A percentile compares a stretch with the other conserved stretches of the same genome.
These are phyloP conservation scores for Pythium scleroteichum DNA, from an alignment of 352 stramenopile genomes.

Conservation along the genomic window DNA sequence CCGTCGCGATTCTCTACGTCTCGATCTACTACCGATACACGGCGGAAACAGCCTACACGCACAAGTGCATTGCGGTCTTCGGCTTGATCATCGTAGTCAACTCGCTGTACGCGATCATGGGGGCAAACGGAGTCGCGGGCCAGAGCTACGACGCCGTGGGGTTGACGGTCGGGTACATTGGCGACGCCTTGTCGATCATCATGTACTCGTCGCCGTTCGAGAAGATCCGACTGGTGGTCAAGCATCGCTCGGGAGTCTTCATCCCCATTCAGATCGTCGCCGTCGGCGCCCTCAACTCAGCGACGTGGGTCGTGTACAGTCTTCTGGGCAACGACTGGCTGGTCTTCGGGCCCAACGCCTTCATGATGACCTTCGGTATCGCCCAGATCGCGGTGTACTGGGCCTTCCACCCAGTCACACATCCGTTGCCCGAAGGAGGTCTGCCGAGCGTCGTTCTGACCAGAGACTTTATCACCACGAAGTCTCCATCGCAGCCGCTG, in stretches of 20 bases:
- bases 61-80: background rate
- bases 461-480: no score
- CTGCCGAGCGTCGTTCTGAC: no score
- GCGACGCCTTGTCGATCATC: constrained; percentile 40
- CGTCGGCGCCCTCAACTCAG: constrained; percentile 46
- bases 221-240: constrained; percentile 47
- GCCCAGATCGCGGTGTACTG: constrained; percentile 43
- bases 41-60: background rate
- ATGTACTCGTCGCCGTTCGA: constrained; percentile 60
- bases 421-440: no score
- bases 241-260: constrained; percentile 43
- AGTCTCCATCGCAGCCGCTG: no score
- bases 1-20: constrained; percentile 43
- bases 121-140: background rate
- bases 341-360: constrained; percentile 51
- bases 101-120: constrained; percentile 6
- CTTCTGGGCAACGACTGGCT: constrained; percentile 31
- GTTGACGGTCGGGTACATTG: constrained; percentile 37
- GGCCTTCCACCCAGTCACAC: constrained; percentile 45
- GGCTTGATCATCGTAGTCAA: background rate
- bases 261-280: constrained; percentile 56
- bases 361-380: constrained; percentile 31
- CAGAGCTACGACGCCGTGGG: constrained; percentile 27
- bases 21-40: constrained; percentile 41
- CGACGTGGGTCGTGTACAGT: constrained; percentile 39